These are phyloP conservation scores for Erodium trifolium DNA, from an alignment of 441 rosid genomes.

Conservation along the genomic window DNA sequence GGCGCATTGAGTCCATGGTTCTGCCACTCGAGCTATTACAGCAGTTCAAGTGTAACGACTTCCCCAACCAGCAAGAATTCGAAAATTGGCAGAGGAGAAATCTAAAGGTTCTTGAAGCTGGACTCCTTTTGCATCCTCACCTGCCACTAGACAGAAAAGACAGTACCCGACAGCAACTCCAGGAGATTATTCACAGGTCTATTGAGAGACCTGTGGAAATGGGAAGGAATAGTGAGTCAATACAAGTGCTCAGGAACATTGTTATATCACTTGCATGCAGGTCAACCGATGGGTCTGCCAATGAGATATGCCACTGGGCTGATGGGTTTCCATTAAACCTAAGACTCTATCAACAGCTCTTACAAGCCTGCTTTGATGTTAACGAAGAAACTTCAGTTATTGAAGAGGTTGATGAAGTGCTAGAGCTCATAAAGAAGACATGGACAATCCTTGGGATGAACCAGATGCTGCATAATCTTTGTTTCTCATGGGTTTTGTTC, in stretches of 20 bases:
- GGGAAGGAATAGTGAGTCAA: constrained; percentile 39
- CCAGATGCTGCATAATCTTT: constrained; percentile 51
- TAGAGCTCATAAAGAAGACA: constrained; percentile 61
- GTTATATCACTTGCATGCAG: constrained; percentile 51
- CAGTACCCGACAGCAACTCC: constrained; percentile 34
- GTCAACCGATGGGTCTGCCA: constrained; percentile 28
- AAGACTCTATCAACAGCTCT: constrained; percentile 43
- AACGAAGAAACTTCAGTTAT: constrained; percentile 45
- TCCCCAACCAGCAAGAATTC: constrained; percentile 41
- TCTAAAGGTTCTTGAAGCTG: constrained; percentile 61
- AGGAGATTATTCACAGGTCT: constrained; percentile 33
- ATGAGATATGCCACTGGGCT: constrained; percentile 57
- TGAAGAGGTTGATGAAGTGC: constrained; percentile 57
- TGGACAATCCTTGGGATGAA: constrained; percentile 56
- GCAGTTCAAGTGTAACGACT: constrained; percentile 51
- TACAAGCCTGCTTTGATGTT: constrained; percentile 59
- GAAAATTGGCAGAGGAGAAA: constrained; percentile 54
- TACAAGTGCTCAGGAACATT: constrained; percentile 36
- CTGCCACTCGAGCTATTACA: constrained; percentile 62
- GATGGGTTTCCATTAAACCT: constrained; percentile 61
- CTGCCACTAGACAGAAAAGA: constrained; percentile 34
- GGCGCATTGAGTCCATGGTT: constrained; percentile 48
- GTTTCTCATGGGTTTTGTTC: constrained; percentile 57
- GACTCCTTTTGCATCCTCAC: constrained; percentile 49
- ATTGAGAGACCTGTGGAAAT: constrained; percentile 38